Evolutionary conservation across 176 grass and related monocot genomes (phyloP).

Genomic region (Oryza nivara): DNA sequence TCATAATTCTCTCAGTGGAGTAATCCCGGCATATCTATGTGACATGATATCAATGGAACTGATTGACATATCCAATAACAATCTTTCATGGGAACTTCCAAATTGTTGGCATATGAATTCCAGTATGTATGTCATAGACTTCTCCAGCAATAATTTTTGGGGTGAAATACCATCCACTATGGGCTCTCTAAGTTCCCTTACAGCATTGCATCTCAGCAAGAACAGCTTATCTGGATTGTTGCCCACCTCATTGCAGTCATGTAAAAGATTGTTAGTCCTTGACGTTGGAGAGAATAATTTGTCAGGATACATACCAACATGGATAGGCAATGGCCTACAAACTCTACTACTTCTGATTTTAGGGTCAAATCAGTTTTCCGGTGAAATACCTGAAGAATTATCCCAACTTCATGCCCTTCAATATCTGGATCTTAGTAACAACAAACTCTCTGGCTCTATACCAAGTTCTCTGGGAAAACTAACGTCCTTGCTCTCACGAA

Average conservation of each 20-base stretch:
- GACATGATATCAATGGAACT: conserved; percentile 7
- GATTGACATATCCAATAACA: conserved; percentile 21
- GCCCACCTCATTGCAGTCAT: conserved; percentile 30
- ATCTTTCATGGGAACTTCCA: neutral
- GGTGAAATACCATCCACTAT: conserved; percentile 41
- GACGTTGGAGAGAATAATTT: conserved; percentile 21
- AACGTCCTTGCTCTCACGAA: neutral
- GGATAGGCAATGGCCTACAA: conserved; percentile 11
- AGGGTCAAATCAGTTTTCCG: neutral
- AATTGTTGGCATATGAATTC: neutral
- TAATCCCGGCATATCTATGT: neutral
- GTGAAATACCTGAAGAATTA: conserved; percentile 24
- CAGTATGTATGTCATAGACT: neutral
- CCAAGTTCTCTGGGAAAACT: neutral
- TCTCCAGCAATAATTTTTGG: conserved; percentile 16
- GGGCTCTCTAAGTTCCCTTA: conserved; percentile 14
- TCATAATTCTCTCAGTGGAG: neutral
- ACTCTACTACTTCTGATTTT: neutral
- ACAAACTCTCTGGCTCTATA: neutral
- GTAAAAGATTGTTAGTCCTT: neutral
- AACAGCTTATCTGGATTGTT: conserved; percentile 28
- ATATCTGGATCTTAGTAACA: neutral
- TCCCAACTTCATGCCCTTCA: conserved; percentile 15
- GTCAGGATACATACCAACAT: conserved; percentile 28
- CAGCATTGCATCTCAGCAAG: neutral